Evolutionary conservation across 2,329 filamentous ascomycete genomes (phyloP), one percentile per base, ranked within the genome.

Genomic region (Seiridium unicorne): DNA sequence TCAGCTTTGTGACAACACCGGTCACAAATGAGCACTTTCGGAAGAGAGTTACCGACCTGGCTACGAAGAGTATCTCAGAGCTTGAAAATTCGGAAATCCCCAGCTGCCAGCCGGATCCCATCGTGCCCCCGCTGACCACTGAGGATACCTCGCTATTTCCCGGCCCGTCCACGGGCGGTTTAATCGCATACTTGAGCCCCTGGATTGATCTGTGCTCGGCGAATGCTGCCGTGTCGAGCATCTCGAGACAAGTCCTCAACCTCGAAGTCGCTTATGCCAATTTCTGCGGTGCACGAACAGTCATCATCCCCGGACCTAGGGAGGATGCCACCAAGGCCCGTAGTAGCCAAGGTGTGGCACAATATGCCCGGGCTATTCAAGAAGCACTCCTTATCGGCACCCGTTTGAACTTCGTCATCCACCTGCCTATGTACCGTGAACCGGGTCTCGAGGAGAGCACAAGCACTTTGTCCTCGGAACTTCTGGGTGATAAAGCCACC

Each of bases 191-290:
- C 60, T 87, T 87, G n/a, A 97, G 93, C 73, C 85, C 92, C 5
- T 98, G 94, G 94, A 94, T 97, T 65, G 93, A 98, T 71, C 79
- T 98, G 10, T 89, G 89, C 68, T 96, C 93, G 2, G 78, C 87
- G 1, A 90, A 97, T 73, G 91, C 93, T 5, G 76, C 94, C 63
- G 88, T 98, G 63, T 88, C 92, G 6, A 91, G 91, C 72, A 84
- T 98, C 61, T 97, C 94, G 42, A 87, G 91, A 49, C 94, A 97
- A 76, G 90, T 96, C 5, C 81, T 99, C 64, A 93, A 93, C 72
- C 83, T 97, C 44, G 95, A 99, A 73, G 84, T 98, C 53, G 91
- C 92, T 54, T 99, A 97, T 76, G 95, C 96, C 64, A 93, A 92
- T 63, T 99, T 98, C 76, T 97, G 93, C 70, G 96, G 96, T 42